A percentile compares a stretch with the other conserved stretches of the same genome.
These are phyloP conservation scores for Arthrobotrys iridis DNA, from an alignment of 2,329 filamentous ascomycete genomes.

Conservation along the genomic window DNA sequence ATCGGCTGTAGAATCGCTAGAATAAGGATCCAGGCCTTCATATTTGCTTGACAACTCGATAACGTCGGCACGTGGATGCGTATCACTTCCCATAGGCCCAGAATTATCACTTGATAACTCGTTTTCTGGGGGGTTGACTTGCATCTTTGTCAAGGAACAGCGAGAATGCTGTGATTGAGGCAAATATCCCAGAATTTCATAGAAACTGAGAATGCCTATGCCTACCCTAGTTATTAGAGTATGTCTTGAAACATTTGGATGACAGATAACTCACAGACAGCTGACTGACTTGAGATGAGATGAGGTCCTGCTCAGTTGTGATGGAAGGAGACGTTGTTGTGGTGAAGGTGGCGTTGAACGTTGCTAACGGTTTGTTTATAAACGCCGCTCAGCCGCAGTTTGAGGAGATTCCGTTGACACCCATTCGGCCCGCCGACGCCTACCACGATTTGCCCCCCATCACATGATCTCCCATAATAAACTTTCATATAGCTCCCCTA, in stretches of 20 bases:
- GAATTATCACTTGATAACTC: too few relatives aligned
- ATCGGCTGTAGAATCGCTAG: too few relatives aligned
- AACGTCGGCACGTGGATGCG: too few relatives aligned
- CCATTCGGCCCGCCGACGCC: neutral
- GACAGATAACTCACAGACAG: neutral
- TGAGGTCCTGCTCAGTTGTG: neutral
- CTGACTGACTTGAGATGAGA: neutral
- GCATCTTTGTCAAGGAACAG: neutral
- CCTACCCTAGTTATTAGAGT: neutral
- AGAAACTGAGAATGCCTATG: neutral
- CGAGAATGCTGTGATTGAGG: neutral
- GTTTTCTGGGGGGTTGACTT: neutral
- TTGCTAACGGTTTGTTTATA: neutral
- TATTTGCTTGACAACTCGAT: too few relatives aligned
- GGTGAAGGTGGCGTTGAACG: neutral
- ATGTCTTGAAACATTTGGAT: neutral
- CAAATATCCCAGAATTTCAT: neutral
- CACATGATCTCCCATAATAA: neutral
- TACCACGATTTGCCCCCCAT: neutral
- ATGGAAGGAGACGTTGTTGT: neutral
- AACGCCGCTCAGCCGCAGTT: neutral
- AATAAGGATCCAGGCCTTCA: too few relatives aligned
- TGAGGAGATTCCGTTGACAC: neutral
- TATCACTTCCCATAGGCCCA: too few relatives aligned
- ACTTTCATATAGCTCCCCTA: neutral